A percentile compares a stretch with the other conserved stretches of the same genome.
These are phyloP conservation scores for Xerocomus nothofagi DNA, from an alignment of 1,284 basidiomycete species.

Conservation along the genomic window DNA sequence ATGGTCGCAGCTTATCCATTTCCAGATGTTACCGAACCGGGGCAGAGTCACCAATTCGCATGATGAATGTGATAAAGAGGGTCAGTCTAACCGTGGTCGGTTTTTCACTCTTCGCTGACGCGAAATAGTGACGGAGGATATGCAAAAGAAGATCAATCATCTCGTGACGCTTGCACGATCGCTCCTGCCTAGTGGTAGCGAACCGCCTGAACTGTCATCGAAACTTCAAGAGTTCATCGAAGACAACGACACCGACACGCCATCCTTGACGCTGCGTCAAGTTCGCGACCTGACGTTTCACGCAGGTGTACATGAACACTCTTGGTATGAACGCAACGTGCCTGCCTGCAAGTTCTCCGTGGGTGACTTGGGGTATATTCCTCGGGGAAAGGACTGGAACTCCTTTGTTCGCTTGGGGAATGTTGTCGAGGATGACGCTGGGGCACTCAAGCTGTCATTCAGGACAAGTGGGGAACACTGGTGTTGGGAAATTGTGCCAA, in stretches of 20 bases:
- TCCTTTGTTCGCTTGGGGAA: conserved; percentile 45
- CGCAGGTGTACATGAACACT: conserved; percentile 39
- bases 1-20: background rate
- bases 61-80: conserved; percentile 18
- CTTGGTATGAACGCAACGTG: conserved; percentile 43
- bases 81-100: conserved; percentile 11
- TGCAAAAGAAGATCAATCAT: conserved; percentile 38
- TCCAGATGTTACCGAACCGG: conserved; percentile 40
- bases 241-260: conserved; percentile 31
- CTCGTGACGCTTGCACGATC: conserved; percentile 38
- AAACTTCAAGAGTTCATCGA: conserved; percentile 37
- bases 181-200: conserved; percentile 39
- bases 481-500: conserved; percentile 38
- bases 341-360: conserved; percentile 41
- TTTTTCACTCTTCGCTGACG: conserved; percentile 6
- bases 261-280: conserved; percentile 38
- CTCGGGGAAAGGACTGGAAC: conserved; percentile 35
- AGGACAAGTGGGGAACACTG: conserved; percentile 34
- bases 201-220: conserved; percentile 33
- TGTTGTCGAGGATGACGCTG: conserved; percentile 34
- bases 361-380: conserved; percentile 51
- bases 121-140: conserved; percentile 30
- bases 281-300: conserved; percentile 42
- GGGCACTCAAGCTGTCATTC: conserved; percentile 19
- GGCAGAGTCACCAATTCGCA: conserved; percentile 26